Evolutionary conservation across 768 basidiomycete genomes (phyloP), one percentile per base, ranked within the genome.

Genomic region (Jaapia argillacea): DNA sequence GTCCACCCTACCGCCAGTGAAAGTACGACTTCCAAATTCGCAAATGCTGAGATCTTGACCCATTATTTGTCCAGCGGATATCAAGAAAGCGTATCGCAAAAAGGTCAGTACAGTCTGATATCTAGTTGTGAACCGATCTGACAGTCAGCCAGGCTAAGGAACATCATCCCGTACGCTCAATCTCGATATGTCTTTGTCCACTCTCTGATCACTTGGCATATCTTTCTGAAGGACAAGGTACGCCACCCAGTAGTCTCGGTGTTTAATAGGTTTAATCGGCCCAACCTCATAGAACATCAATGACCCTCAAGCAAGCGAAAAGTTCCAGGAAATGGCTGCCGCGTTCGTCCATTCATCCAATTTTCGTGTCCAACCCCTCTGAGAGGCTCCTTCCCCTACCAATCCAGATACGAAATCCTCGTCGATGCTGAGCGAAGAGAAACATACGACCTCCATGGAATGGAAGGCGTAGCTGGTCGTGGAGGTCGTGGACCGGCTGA

Each of bases 71-170:
- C 27, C 50, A 84, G 87, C 71, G 51, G 89, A 97, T 49, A 89
- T 97, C 54, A 93, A 92, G 65, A 88, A 86, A 57, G 92, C 92
- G 13, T 97, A 97, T 59, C 82, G 85, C 59, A 85, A 77, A 67
- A 93, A 92, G 79, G 90, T 88, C 43, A 42, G 66, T 52, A 54
- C 59, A 25, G 24, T 44, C 26, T 43, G 37, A 46, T 44, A 24
- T 24, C 4, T 49, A 36, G 44, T 54, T 26, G 42, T 28, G 27
- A 42, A 36, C 48, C 50, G 50, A 50, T 55, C 39, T 49, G 42
- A 31, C 41, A 47, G 24, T 47, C 43, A 45, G 42, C 3, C 54
- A 91, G 85, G 90, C 90, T 24, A 89, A 82, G 57, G 77, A 87
- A 56, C 82, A 87, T 50, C 89, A 92, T 59, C 90, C 90, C 36